These are phyloP conservation scores for Cladosporium phlei DNA, from an alignment of 2,329 filamentous ascomycete species.

Conservation along the genomic window DNA sequence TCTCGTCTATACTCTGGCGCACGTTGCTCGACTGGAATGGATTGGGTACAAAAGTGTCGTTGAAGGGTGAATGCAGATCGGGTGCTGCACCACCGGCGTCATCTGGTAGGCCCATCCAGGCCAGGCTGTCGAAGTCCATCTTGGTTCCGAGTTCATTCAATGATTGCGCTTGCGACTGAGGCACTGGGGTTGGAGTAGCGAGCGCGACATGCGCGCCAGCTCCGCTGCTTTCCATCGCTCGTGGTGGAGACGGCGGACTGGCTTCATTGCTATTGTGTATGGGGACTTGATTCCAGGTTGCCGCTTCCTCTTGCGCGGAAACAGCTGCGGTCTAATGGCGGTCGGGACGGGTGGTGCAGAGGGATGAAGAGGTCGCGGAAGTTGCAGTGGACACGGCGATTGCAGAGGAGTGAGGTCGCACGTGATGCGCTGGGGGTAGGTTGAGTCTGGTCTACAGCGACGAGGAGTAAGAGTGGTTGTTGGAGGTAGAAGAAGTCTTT, in stretches of 20 bases:
- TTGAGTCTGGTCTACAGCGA: too few species aligned
- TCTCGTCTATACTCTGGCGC: constrained; percentile 14
- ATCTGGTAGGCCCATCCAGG: constrained; percentile 10
- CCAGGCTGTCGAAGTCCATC: constrained; percentile 7
- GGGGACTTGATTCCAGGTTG: constrained; percentile 3
- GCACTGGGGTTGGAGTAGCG: constrained; percentile 12
- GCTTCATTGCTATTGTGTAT: constrained; percentile 21
- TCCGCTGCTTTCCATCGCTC: constrained; percentile 25
- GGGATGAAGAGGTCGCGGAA: too few species aligned
- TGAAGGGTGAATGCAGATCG: constrained; percentile 8
- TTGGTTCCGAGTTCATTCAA: constrained; percentile 6
- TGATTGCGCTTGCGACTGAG: too few species aligned
- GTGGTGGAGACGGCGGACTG: constrained; percentile 18
- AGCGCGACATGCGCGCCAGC: constrained; percentile 21
- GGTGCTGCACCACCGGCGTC: not conserved
- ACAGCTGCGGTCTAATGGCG: constrained; percentile 5
- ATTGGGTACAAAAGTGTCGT: constrained; percentile 9
- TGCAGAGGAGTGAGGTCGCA: not conserved
- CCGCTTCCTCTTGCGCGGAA: constrained; percentile 9
- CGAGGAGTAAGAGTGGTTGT: too few species aligned
- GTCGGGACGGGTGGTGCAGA: too few species aligned
- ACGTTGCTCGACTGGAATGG: constrained; percentile 17
- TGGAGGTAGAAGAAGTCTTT: too few species aligned
- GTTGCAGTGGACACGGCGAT: not conserved
- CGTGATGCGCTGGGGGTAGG: too few species aligned